Evolutionary conservation across 106 monocot species (phyloP).

Genomic region (Platanthera guangdongensis): DNA sequence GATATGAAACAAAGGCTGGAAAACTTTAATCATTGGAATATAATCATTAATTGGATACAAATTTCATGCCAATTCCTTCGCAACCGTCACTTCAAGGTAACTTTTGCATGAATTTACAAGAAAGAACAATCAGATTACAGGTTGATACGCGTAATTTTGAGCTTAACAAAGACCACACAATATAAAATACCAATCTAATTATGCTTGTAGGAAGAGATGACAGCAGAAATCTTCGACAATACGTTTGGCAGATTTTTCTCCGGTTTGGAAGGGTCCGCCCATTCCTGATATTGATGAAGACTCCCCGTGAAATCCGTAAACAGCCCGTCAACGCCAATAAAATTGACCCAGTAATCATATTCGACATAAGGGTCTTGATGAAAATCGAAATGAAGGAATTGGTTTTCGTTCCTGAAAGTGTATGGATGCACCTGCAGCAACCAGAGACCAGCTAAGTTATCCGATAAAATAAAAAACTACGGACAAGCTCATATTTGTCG

Average conservation of each 20-base stretch:
- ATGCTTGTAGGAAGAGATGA: neutral
- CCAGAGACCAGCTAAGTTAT: too few species aligned
- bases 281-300: constrained; percentile 23
- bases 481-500: neutral
- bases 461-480: neutral
- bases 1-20: too few species aligned
- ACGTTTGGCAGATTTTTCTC: neutral
- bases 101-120: neutral
- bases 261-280: neutral
- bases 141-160: neutral
- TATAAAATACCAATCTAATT: neutral
- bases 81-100: neutral
- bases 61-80: neutral
- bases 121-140: neutral
- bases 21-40: neutral
- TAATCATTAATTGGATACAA: neutral
- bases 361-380: constrained; percentile 24
- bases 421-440: constrained; percentile 24
- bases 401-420: constrained; percentile 26
- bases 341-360: constrained; percentile 22
- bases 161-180: neutral
- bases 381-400: constrained; percentile 22
- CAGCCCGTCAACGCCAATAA: constrained; percentile 14
- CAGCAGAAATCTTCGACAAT: neutral
- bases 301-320: constrained; percentile 30